These are phyloP conservation scores for Diaporthe sp. DNA, from an alignment of 2,329 filamentous ascomycete species.

Conservation along the genomic window DNA sequence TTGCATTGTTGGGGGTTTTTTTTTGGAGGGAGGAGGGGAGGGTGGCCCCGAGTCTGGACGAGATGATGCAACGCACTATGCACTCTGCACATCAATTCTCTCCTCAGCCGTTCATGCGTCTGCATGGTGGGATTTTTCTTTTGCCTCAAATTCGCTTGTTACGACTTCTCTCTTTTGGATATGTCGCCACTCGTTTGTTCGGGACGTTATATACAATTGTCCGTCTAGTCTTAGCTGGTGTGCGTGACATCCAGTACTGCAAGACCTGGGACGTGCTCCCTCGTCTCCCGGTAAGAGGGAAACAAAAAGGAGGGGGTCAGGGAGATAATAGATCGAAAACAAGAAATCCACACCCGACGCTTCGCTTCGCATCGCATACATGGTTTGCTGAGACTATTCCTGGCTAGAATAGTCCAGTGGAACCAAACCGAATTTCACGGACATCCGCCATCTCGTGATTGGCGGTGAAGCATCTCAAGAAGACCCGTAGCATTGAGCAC, in stretches of 20 bases:
- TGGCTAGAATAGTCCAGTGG: too few species aligned
- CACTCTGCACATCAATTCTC: neutral
- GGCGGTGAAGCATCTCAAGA: neutral
- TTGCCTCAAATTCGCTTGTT: neutral
- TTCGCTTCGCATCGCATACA: neutral
- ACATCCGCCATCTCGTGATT: neutral
- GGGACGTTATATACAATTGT: neutral
- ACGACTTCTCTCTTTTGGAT: neutral
- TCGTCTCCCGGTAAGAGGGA: neutral
- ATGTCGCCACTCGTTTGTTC: neutral
- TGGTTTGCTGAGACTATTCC: neutral
- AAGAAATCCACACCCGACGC: neutral
- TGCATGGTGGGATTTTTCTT: neutral
- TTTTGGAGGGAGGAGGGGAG: too few species aligned
- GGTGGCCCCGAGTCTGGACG: neutral
- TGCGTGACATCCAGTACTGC: neutral
- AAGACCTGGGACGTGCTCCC: neutral
- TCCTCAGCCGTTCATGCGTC: neutral
- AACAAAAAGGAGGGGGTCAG: neutral
- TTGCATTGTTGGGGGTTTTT: neutral
- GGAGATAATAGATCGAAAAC: neutral
- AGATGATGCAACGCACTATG: neutral
- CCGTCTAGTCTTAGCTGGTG: neutral
- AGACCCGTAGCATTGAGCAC: slow-evolving; percentile 20
- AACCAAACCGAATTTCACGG: too few species aligned